A percentile compares a stretch with the other conserved stretches of the same genome.
phyloP scores from a whole-genome alignment of 2,329 filamentous ascomycete species.

The Diplodia sapinea region DNA sequence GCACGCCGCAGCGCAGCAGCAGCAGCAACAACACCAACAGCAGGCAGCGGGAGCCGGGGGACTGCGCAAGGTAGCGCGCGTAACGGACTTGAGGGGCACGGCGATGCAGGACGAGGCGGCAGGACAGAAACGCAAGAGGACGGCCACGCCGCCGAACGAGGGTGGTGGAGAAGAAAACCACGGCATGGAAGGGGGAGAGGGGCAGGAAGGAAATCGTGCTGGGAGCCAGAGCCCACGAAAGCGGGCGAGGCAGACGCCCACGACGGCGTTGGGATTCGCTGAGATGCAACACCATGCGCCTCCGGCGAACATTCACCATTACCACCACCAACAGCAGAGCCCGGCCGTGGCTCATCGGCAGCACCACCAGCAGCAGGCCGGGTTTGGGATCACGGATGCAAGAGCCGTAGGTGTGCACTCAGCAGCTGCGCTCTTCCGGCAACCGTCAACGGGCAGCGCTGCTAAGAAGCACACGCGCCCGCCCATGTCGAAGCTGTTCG shows the following conservation, averaged over 20 bases:
- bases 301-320: not conserved
- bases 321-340: slow-evolving; percentile 12
- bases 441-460: slow-evolving; percentile 46
- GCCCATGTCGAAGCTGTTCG: slow-evolving; percentile 63
- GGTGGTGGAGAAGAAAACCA: not conserved
- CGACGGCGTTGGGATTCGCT: not conserved
- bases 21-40: not conserved
- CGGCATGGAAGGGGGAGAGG: not conserved
- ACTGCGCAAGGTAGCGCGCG: slow-evolving; percentile 19
- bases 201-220: slow-evolving; percentile 1
- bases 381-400: slow-evolving; percentile 45
- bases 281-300: not conserved
- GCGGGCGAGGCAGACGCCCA: slow-evolving; percentile 33
- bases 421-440: slow-evolving; percentile 60
- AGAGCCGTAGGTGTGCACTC: slow-evolving; percentile 56
- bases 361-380: slow-evolving; percentile 3
- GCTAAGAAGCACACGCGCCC: slow-evolving; percentile 64
- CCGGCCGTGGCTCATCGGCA: not conserved
- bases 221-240: slow-evolving; percentile 32
- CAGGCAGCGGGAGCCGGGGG: not conserved
- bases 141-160: not conserved
- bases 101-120: slow-evolving; percentile 24
- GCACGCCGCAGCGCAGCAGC: slow-evolving; percentile 2
- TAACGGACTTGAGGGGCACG: slow-evolving; percentile 23
- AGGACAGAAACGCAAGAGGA: slow-evolving; percentile 30